These are phyloP conservation scores for Rhododendron ferrugineum DNA, from an alignment of 148 eudicot genomes.

Conservation along the genomic window DNA sequence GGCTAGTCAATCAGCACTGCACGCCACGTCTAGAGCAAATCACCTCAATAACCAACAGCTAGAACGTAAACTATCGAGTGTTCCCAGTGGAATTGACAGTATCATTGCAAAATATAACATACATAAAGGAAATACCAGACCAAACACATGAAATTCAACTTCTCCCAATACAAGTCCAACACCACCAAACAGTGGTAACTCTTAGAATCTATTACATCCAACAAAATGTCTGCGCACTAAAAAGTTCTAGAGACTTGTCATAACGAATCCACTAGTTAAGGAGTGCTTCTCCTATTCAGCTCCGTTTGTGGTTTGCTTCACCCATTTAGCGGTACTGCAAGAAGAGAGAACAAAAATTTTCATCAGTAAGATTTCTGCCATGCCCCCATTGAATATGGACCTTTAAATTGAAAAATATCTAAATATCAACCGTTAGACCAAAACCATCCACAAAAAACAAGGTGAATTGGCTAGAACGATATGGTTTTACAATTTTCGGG, in stretches of 20 bases:
- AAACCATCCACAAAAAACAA: no score
- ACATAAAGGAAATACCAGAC: background rate
- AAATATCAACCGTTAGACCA: no score
- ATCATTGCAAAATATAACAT: background rate
- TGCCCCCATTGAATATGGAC: no score
- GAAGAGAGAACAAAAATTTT: background rate
- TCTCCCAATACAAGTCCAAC: background rate
- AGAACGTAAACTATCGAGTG: background rate
- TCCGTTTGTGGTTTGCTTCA: background rate
- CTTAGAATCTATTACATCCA: background rate
- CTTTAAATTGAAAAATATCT: no score
- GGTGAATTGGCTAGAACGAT: background rate
- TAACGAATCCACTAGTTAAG: background rate
- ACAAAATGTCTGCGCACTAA: background rate
- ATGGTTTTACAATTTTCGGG: background rate
- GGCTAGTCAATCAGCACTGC: background rate
- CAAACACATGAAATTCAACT: background rate
- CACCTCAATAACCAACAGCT: background rate
- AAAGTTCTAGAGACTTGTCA: background rate
- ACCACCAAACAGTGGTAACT: background rate
- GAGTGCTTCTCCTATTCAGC: background rate
- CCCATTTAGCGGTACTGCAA: slow-evolving; percentile 3
- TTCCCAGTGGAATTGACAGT: background rate
- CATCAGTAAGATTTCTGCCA: background rate
- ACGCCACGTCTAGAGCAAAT: background rate